Percentiles rank a stretch among this genome's conserved stretches.
Evolutionary conservation across 1,284 basidiomycete species (phyloP).

Genomic region (Lentinula novae-zelandiae): DNA sequence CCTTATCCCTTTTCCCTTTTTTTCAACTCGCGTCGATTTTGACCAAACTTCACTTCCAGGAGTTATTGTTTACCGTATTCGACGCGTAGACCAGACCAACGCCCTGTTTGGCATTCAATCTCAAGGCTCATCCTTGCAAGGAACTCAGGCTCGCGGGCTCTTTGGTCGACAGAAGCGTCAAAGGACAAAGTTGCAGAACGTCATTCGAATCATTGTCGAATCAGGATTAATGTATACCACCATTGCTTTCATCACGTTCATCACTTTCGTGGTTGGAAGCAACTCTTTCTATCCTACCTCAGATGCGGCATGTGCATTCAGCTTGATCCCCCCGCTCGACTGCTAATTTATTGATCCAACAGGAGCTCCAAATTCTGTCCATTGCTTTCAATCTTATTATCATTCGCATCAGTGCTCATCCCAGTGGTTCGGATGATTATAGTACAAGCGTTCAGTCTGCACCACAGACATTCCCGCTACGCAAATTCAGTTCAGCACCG

Average conservation of each 20-base stretch:
- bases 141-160: neutral
- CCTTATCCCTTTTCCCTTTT: neutral
- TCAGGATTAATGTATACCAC: conserved; percentile 21
- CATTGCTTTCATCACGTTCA: conserved; percentile 16
- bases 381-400: conserved; percentile 12
- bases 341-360: neutral
- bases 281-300: conserved; percentile 17
- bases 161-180: neutral
- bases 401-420: conserved; percentile 5
- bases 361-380: conserved; percentile 9
- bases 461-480: neutral
- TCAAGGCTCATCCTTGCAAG: neutral
- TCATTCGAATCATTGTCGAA: conserved; percentile 22
- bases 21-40: no score
- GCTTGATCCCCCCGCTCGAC: no score
- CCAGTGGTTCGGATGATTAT: neutral
- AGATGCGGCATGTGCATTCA: conserved; percentile 17
- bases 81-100: conserved; percentile 10
- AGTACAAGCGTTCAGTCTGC: neutral
- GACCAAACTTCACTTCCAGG: neutral
- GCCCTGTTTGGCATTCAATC: neutral
- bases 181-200: conserved; percentile 6
- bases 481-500: neutral
- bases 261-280: conserved; percentile 15
- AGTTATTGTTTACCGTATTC: conserved; percentile 16